phyloP scores from a whole-genome alignment of 257 asterid genomes.

The Plantago ovata region DNA sequence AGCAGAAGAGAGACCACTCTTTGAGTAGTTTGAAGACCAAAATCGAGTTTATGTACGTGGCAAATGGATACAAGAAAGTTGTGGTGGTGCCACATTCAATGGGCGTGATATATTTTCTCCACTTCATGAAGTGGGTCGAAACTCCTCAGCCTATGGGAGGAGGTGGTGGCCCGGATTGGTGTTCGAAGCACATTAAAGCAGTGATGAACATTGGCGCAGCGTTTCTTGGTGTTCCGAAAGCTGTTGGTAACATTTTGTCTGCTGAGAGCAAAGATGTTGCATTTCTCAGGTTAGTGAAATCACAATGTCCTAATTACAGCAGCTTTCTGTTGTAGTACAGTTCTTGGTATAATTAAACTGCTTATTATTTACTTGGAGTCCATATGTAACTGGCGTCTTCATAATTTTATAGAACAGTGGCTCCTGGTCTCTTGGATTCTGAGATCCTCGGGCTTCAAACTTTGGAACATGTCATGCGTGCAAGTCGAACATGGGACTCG shows the following conservation, averaged over 20 bases:
- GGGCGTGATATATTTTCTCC: constrained; percentile 86
- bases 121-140: constrained; percentile 93
- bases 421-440: constrained; percentile 69
- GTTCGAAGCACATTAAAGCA: constrained; percentile 79
- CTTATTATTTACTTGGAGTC: neutral
- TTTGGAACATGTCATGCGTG: constrained; percentile 69
- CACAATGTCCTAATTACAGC: neutral
- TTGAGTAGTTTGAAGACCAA: constrained; percentile 84
- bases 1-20: constrained; percentile 76
- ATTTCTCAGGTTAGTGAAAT: constrained; percentile 55
- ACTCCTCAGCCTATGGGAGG: constrained; percentile 77
- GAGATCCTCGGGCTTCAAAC: constrained; percentile 69
- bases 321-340: neutral
- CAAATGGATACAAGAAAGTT: constrained; percentile 68
- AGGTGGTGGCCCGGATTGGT: constrained; percentile 82
- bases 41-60: constrained; percentile 78
- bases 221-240: constrained; percentile 87
- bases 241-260: constrained; percentile 61
- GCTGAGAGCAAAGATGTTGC: constrained; percentile 89
- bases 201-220: constrained; percentile 75
- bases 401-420: constrained; percentile 59
- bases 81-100: constrained; percentile 97
- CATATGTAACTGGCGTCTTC: neutral
- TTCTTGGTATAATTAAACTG: neutral
- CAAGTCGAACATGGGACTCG: constrained; percentile 82